Percentiles rank a stretch among this genome's conserved stretches.
phyloP scores from a whole-genome alignment of 148 eudicot genomes.

The Cornus florida region DNA sequence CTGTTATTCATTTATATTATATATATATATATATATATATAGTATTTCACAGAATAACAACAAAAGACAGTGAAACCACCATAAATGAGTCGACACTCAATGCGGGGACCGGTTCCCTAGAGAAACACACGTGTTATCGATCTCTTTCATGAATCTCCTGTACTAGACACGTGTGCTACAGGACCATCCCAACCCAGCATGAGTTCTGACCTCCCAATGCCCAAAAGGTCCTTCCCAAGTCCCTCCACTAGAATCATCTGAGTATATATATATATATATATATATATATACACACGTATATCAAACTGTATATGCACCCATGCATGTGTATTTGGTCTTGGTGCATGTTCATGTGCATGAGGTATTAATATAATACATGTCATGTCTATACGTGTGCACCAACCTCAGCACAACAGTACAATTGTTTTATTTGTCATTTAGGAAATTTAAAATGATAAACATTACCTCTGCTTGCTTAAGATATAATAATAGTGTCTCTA shows the following conservation, averaged over 20 bases:
- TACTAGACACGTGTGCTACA: constrained; percentile 14
- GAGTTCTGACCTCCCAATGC: constrained; percentile 3
- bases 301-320: neutral
- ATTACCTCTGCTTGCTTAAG: no score
- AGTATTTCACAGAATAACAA: neutral
- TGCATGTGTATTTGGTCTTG: neutral
- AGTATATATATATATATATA: neutral
- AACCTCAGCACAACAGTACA: no score
- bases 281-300: neutral
- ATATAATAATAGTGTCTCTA: no score
- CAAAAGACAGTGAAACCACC: neutral
- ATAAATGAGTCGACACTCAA: constrained; percentile 14
- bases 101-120: constrained; percentile 21
- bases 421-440: no score
- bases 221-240: no score
- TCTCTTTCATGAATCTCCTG: neutral
- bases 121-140: constrained; percentile 15
- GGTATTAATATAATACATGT: neutral
- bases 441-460: no score
- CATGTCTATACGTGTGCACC: no score
- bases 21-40: neutral
- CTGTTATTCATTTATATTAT: no score
- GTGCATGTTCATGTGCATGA: neutral
- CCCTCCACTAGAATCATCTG: no score
- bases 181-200: constrained; percentile 9